These are phyloP conservation scores for Suhomyces wounanorum DNA, from an alignment of 1,139 yeast species.

Conservation along the genomic window DNA sequence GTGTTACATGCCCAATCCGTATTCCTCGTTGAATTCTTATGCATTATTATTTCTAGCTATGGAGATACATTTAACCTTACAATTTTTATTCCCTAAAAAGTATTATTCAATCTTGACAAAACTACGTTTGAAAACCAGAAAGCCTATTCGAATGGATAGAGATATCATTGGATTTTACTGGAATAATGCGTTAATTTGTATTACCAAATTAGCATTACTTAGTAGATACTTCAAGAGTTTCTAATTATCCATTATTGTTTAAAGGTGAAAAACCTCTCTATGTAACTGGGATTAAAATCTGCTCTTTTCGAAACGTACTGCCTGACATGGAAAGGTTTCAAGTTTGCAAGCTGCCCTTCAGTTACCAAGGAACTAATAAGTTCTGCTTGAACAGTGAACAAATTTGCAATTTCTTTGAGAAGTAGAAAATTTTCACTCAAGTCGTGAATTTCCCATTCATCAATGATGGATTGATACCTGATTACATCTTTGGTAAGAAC, in stretches of 20 bases:
- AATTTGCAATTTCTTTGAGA: slow-evolving; percentile 78
- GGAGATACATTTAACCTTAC: slow-evolving; percentile 9
- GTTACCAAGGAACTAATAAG: slow-evolving; percentile 76
- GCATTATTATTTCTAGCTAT: slow-evolving; percentile 17
- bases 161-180: slow-evolving; percentile 3
- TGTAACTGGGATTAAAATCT: slow-evolving; percentile 61
- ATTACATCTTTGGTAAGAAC: slow-evolving; percentile 84
- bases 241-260: slow-evolving; percentile 19
- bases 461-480: slow-evolving; percentile 72
- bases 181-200: slow-evolving; percentile 3
- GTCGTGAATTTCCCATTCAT: slow-evolving; percentile 65
- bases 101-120: not conserved
- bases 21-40: slow-evolving; percentile 49
- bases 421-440: slow-evolving; percentile 71
- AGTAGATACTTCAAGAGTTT: slow-evolving; percentile 2
- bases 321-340: slow-evolving; percentile 67
- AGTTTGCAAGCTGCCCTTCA: slow-evolving; percentile 74
- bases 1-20: slow-evolving; percentile 77
- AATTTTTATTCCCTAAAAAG: slow-evolving; percentile 12
- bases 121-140: not conserved
- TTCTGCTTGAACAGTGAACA: slow-evolving; percentile 73
- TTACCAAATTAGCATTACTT: not conserved
- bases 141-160: not conserved
- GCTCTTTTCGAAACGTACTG: slow-evolving; percentile 72
- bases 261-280: slow-evolving; percentile 50